These are phyloP conservation scores for Pythium utonaiense DNA, from an alignment of 352 stramenopile genomes.

Conservation along the genomic window DNA sequence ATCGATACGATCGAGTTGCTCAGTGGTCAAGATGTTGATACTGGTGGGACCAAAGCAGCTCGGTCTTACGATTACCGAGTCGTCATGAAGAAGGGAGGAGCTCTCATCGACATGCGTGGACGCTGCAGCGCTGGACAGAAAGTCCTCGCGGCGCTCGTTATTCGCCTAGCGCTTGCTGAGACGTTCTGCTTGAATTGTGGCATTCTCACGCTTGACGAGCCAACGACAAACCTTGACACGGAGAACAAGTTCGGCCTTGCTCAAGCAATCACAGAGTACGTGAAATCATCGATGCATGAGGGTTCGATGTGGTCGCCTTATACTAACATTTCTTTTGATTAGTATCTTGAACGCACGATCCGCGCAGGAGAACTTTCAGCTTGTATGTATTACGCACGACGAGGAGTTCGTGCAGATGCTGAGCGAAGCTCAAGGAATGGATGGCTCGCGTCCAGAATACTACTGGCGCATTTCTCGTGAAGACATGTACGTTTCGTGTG, in stretches of 20 bases:
- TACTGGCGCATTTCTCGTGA: conserved; percentile 83
- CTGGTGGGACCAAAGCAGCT: conserved; percentile 35
- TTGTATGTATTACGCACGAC: conserved; percentile 99
- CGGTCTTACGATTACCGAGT: conserved; percentile 99
- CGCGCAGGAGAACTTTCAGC: conserved; percentile 98
- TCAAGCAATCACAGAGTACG: conserved; percentile 84
- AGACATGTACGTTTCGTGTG: conserved; percentile 52
- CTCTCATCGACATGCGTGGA: conserved; percentile 98
- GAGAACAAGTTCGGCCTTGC: conserved; percentile 95
- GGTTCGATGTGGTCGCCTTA: background rate
- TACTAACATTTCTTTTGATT: conserved; percentile 12
- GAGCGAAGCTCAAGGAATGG: conserved; percentile 71
- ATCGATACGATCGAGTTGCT: conserved; percentile 99
- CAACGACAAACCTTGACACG: conserved; percentile 97
- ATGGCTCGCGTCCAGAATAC: conserved; percentile 69
- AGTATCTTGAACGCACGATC: conserved; percentile 94
- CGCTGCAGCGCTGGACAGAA: conserved; percentile 98
- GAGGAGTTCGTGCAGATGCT: conserved; percentile 93
- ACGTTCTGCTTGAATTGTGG: conserved; percentile 99
- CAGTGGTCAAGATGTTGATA: conserved; percentile 87
- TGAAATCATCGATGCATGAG: background rate
- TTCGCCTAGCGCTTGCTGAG: conserved; percentile 97
- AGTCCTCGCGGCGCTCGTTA: conserved; percentile 94
- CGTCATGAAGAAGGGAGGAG: conserved; percentile 97
- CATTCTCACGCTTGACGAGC: conserved; percentile 98